Evolutionary conservation across 495 filamentous ascomycete species (phyloP), one percentile per base, ranked within the genome.

Genomic region (Trichoderma virens): DNA sequence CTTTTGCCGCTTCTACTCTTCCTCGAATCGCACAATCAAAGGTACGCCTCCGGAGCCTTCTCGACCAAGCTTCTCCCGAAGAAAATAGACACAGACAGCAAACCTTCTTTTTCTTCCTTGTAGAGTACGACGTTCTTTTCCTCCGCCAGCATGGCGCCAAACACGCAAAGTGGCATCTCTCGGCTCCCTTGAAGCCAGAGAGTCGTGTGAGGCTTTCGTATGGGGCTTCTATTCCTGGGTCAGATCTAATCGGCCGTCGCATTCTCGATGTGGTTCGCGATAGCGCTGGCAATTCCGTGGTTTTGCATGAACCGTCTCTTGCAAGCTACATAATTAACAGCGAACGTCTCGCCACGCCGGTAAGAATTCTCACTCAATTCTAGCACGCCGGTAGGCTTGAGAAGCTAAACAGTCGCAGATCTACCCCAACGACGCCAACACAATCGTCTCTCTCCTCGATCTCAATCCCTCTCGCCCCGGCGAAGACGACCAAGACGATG

Each of bases 381-480:
- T 6, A 1, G 4, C 9, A 20, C 18, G 8, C 8, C 5, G 38
- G 11, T 5, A 43, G 20, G 1, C 11, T 11, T 0, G 14, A 18
- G 25, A 39, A 25, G 16, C 27, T 38, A 28, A 61, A 23, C 14
- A n/a, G 18, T 34, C 1, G 61, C 61, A 62, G 30, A 64, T 93
- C 60, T 93, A 92, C 67, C 82, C 86, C 5, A 79, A 81, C 39
- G 89, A 92, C 72, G 88, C 87, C 39, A 85, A 83, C 66, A 67
- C 88, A 23, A 91, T 93, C 47, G 85, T 88, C 38, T 86, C 83
- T 18, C 78, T 92, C 27, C 82, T 93, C 34, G 90, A 93, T 68
- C 80, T 93, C 54, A 86, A 92, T 67, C 79, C 82, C 56, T 67
- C 76, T 18, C 69, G 78, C 23, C 73, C 80, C 14, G 67, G 61